These are phyloP conservation scores for Ambrosia trifida DNA, from an alignment of 129 eudicot species.

Conservation along the genomic window DNA sequence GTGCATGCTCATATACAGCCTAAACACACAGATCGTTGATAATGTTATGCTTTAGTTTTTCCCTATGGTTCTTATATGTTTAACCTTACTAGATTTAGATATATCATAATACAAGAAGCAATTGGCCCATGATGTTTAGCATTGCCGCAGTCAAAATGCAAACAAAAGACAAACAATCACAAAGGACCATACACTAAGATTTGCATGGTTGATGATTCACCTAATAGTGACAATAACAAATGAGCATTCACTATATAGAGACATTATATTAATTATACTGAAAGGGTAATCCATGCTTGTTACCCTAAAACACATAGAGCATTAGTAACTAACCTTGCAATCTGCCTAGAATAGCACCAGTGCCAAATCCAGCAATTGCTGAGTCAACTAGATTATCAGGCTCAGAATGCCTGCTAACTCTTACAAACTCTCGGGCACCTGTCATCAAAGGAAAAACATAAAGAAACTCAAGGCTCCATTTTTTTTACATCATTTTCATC, in stretches of 20 bases:
- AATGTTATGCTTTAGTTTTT: not conserved
- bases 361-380: conserved; percentile 82
- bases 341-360: conserved; percentile 94
- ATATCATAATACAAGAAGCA: not conserved
- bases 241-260: not conserved
- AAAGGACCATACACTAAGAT: not conserved
- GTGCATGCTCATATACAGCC: conserved; percentile 2
- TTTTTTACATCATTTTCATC: not conserved
- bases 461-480: not conserved
- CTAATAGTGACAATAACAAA: not conserved
- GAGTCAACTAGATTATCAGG: conserved; percentile 83
- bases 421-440: conserved; percentile 92
- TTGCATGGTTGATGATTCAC: not conserved
- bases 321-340: conserved; percentile 72
- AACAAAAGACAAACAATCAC: not conserved
- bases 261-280: not conserved
- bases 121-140: conserved; percentile 5
- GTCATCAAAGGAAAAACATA: conserved; percentile 26
- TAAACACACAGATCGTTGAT: not conserved
- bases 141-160: not conserved
- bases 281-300: not conserved
- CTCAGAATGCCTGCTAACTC: conserved; percentile 61
- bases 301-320: not conserved
- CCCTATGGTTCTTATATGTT: not conserved
- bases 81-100: not conserved